A percentile compares a stretch with the other conserved stretches of the same genome.
phyloP scores from a whole-genome alignment of 2,329 filamentous ascomycete genomes.

The Neocatenulostroma microsporum region DNA sequence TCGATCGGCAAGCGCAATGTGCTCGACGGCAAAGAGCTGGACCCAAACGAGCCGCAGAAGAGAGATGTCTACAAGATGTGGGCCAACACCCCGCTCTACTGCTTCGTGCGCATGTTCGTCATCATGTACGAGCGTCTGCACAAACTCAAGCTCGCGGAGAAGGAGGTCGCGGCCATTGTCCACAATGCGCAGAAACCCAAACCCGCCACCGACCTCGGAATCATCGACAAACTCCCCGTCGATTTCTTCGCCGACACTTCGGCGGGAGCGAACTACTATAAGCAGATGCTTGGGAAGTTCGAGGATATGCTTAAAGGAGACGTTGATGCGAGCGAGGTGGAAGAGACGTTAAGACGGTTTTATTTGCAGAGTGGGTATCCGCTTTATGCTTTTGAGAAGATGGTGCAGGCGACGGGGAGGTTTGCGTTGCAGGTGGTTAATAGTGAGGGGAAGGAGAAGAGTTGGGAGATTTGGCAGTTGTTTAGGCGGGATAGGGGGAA shows the following conservation, averaged over 20 bases:
- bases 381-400: conserved; percentile 84
- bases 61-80: conserved; percentile 83
- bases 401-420: conserved; percentile 72
- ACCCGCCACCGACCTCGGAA: conserved; percentile 73
- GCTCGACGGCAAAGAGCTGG: conserved; percentile 56
- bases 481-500: conserved; percentile 75
- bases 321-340: conserved; percentile 72
- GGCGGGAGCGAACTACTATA: conserved; percentile 67
- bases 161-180: conserved; percentile 65
- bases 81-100: conserved; percentile 82
- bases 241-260: conserved; percentile 66
- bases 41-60: conserved; percentile 69
- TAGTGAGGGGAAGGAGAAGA: conserved; percentile 84
- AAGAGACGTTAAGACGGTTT: conserved; percentile 84
- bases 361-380: conserved; percentile 90
- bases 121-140: conserved; percentile 79
- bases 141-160: conserved; percentile 72
- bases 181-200: conserved; percentile 65
- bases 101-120: conserved; percentile 90
- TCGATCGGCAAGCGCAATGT: conserved; percentile 48
- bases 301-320: conserved; percentile 80
- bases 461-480: conserved; percentile 76
- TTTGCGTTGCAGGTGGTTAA: conserved; percentile 77
- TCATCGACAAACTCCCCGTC: conserved; percentile 66
- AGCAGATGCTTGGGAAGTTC: conserved; percentile 74